These are phyloP conservation scores for Acaromyces ingoldii DNA, from an alignment of 1,284 basidiomycete species.

Conservation along the genomic window DNA sequence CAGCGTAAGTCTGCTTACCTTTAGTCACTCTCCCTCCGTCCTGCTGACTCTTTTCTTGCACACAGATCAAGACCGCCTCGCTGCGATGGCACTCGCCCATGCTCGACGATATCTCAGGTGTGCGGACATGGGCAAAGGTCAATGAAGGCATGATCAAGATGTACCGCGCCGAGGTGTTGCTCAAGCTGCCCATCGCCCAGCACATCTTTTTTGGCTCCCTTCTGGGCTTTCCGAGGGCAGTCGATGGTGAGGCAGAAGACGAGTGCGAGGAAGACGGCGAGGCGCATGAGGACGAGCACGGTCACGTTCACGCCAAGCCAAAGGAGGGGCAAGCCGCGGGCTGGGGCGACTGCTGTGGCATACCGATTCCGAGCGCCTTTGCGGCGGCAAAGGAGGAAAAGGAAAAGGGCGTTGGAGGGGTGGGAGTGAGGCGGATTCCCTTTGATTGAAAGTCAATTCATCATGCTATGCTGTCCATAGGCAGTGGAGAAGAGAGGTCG, in stretches of 20 bases:
- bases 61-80: conserved; percentile 71
- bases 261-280: conserved; percentile 54
- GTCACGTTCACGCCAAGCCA: conserved; percentile 56
- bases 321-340: conserved; percentile 55
- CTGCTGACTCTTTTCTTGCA: background rate
- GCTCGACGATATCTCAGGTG: conserved; percentile 95
- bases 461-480: too few relatives aligned
- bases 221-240: conserved; percentile 63
- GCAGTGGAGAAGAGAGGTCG: too few relatives aligned
- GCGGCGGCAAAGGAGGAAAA: conserved; percentile 50
- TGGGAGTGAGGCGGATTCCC: conserved; percentile 8
- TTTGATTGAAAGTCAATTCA: conserved; percentile 18
- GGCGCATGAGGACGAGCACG: conserved; percentile 58
- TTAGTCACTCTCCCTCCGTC: background rate
- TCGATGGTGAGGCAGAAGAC: conserved; percentile 34
- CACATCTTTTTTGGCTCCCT: conserved; percentile 91
- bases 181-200: conserved; percentile 91
- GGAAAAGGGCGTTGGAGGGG: background rate
- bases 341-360: conserved; percentile 75
- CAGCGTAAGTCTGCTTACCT: conserved; percentile 60
- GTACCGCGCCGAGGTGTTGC: conserved; percentile 90
- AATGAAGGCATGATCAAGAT: conserved; percentile 98
- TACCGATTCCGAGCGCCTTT: conserved; percentile 53
- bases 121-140: conserved; percentile 95
- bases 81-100: conserved; percentile 98